Conservation (phyloP, 106 monocot genomes). For the Dioscorea alata region DNA sequence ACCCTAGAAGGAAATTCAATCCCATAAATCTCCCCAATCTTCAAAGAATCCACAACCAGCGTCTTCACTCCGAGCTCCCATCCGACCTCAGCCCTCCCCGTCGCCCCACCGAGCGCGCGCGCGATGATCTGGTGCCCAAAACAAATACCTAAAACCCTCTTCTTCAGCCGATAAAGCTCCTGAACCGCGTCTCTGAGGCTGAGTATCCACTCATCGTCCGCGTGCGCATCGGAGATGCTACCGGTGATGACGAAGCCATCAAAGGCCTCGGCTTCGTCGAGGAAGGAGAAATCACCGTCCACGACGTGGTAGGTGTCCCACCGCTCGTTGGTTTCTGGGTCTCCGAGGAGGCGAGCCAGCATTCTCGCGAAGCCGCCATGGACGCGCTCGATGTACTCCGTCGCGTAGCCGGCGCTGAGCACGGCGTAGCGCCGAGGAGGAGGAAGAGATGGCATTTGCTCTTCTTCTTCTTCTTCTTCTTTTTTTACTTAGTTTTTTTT, state of each 20-base stretch:
- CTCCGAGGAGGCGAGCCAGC: constrained; percentile 14
- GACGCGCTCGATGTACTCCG: constrained; percentile 20
- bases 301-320: constrained; percentile 31
- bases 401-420: constrained; percentile 19
- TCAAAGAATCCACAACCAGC: constrained; percentile 13
- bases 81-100: constrained; percentile 27
- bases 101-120: constrained; percentile 30
- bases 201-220: constrained; percentile 1
- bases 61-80: constrained; percentile 36
- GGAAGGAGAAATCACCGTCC: constrained; percentile 27
- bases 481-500: too few species aligned
- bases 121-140: constrained; percentile 32
- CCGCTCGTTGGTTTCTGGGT: constrained; percentile 3
- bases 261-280: constrained; percentile 4
- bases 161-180: not conserved
- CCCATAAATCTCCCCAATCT: constrained; percentile 13
- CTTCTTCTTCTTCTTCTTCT: too few species aligned
- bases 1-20: constrained; percentile 2
- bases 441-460: too few species aligned
- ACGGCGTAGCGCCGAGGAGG: constrained; percentile 16
- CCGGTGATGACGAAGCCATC: constrained; percentile 36
- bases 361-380: constrained; percentile 21
- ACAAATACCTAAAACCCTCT: constrained; percentile 28
- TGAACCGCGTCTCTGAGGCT: not conserved
- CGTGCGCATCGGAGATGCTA: constrained; percentile 29